Evolutionary conservation across 1,284 basidiomycete species (phyloP).

Genomic region (Ustilago bromivora): DNA sequence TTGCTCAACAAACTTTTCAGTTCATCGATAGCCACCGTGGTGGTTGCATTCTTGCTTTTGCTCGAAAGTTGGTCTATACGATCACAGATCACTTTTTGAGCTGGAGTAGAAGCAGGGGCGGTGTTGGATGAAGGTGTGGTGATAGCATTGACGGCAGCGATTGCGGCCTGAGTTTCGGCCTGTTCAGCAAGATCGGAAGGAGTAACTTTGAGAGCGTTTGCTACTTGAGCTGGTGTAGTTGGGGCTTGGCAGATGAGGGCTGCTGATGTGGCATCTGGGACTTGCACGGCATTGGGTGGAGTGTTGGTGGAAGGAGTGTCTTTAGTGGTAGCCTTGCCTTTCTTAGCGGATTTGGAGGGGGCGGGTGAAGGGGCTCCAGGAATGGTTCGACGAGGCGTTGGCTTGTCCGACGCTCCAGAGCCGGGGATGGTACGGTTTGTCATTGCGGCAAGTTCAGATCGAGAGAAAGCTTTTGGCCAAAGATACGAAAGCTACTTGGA

Average conservation of each 20-base stretch:
- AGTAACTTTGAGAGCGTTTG: constrained; percentile 44
- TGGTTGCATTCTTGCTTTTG: constrained; percentile 34
- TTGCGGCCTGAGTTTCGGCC: constrained; percentile 41
- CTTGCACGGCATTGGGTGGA: constrained; percentile 12
- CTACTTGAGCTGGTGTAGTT: constrained; percentile 32
- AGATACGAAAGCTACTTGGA: not conserved
- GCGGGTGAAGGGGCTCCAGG: constrained; percentile 47
- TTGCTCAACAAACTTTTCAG: constrained; percentile 33
- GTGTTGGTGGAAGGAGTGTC: constrained; percentile 6
- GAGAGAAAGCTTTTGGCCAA: not conserved
- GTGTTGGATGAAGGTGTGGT: constrained; percentile 1
- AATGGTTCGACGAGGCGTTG: constrained; percentile 28
- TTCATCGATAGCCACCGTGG: constrained; percentile 34
- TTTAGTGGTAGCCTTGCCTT: constrained; percentile 17
- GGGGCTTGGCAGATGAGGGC: constrained; percentile 38
- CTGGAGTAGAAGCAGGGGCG: constrained; percentile 15
- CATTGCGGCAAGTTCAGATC: constrained; percentile 15
- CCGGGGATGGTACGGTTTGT: constrained; percentile 33
- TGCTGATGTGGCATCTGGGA: constrained; percentile 35
- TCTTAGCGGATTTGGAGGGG: constrained; percentile 29
- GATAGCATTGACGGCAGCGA: constrained; percentile 38
- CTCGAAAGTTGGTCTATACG: constrained; percentile 21
- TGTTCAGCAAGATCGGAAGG: constrained; percentile 41
- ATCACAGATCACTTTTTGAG: constrained; percentile 34
- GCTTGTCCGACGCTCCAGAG: constrained; percentile 24